A percentile compares a stretch with the other conserved stretches of the same genome.
Conservation (phyloP, 768 basidiomycete species). For the Serendipita sp. region DNA sequence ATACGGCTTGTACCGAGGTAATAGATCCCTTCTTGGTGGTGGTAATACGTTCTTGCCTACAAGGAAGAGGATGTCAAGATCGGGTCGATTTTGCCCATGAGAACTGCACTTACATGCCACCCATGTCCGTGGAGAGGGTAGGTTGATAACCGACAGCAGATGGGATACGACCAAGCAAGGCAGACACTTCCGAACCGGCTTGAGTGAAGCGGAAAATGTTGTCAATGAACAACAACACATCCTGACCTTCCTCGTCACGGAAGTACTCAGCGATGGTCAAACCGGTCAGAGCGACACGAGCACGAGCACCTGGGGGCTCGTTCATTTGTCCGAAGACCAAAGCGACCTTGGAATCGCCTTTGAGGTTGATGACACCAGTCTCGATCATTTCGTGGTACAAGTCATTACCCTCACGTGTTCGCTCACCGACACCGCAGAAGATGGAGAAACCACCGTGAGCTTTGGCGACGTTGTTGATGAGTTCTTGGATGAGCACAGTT, state of each 20-base stretch:
- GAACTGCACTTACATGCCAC: slow-evolving; percentile 67
- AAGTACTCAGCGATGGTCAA: slow-evolving; percentile 99
- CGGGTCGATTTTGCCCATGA: neutral
- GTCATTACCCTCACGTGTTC: slow-evolving; percentile 99
- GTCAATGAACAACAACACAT: slow-evolving; percentile 99
- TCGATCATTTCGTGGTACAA: slow-evolving; percentile 99
- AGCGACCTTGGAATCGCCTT: slow-evolving; percentile 99
- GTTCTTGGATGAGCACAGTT: slow-evolving; percentile 98
- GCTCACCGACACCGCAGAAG: slow-evolving; percentile 99
- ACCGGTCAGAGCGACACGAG: slow-evolving; percentile 98
- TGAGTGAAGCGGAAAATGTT: slow-evolving; percentile 99
- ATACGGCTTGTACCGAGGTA: slow-evolving; percentile 99
- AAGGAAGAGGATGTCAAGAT: neutral
- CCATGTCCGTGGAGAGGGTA: slow-evolving; percentile 99
- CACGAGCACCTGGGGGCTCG: slow-evolving; percentile 99
- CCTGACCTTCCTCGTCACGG: slow-evolving; percentile 99
- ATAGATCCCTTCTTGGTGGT: slow-evolving; percentile 99
- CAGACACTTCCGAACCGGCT: slow-evolving; percentile 99
- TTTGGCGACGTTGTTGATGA: slow-evolving; percentile 99
- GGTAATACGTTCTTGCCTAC: slow-evolving; percentile 97
- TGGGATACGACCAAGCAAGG: slow-evolving; percentile 98
- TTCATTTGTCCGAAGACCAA: slow-evolving; percentile 99
- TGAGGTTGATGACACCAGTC: slow-evolving; percentile 99
- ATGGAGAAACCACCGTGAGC: slow-evolving; percentile 99
- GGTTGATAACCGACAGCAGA: slow-evolving; percentile 99